phyloP scores from a whole-genome alignment of 2,329 filamentous ascomycete species.

The Aspergillus sp. region DNA sequence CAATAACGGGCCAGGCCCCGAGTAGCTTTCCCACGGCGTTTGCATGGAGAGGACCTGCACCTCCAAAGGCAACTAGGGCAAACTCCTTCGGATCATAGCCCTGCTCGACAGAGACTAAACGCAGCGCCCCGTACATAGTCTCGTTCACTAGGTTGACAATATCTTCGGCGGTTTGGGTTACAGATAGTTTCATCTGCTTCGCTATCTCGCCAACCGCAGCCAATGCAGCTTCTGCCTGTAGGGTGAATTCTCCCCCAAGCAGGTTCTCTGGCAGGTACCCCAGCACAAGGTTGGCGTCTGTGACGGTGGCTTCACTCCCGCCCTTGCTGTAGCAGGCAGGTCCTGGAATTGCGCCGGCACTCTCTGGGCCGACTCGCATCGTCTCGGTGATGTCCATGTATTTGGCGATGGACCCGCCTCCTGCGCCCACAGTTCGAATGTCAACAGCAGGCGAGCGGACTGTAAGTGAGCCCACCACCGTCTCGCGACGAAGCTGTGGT shows the following conservation, averaged over 20 bases:
- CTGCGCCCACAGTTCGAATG: conserved; percentile 51
- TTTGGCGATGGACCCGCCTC: conserved; percentile 51
- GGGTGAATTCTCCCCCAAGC: conserved; percentile 47
- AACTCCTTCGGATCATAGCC: conserved; percentile 54
- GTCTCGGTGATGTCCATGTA: conserved; percentile 50
- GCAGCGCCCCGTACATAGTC: conserved; percentile 52
- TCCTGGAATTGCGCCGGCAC: conserved; percentile 49
- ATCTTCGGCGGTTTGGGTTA: conserved; percentile 47
- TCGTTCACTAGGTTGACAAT: conserved; percentile 53
- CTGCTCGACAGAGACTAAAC: conserved; percentile 53
- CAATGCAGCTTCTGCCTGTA: conserved; percentile 46
- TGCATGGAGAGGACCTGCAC: conserved; percentile 53
- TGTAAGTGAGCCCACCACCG: conserved; percentile 45
- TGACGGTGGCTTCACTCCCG: conserved; percentile 48
- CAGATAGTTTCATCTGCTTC: conserved; percentile 46
- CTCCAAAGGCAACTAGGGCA: conserved; percentile 53
- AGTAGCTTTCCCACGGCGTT: conserved; percentile 52
- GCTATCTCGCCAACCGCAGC: conserved; percentile 46
- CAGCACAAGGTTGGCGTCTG: conserved; percentile 50
- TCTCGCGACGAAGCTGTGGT: conserved; percentile 48
- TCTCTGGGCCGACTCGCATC: conserved; percentile 53
- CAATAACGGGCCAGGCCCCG: conserved; percentile 54
- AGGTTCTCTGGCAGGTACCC: conserved; percentile 50
- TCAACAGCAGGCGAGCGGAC: conserved; percentile 51
- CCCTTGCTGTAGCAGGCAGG: conserved; percentile 53